Conservation (phyloP, 371 early-diverging fungal genomes). For the Syncephalastrum contaminatum region DNA sequence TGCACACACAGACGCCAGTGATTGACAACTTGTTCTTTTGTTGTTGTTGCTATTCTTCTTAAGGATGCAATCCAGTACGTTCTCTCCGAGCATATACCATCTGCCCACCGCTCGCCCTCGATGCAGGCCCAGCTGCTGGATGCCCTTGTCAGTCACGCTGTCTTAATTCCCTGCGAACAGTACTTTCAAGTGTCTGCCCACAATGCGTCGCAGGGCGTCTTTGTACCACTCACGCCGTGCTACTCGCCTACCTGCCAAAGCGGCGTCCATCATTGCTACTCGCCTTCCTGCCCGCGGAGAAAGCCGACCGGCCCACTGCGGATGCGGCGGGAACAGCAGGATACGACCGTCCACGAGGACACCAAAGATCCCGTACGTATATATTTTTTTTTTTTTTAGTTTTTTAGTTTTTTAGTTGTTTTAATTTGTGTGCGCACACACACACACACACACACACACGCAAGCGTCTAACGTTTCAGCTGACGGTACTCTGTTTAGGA, state of each 20-base stretch:
- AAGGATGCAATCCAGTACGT: slow-evolving; percentile 29
- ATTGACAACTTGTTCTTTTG: too few species aligned
- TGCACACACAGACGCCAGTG: too few species aligned
- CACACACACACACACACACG: neutral
- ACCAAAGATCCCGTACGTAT: slow-evolving; percentile 6
- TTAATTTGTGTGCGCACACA: neutral
- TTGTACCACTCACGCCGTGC: slow-evolving; percentile 28
- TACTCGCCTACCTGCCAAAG: slow-evolving; percentile 30
- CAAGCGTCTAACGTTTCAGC: slow-evolving; percentile 1
- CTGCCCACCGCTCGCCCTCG: neutral
- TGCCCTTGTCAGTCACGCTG: slow-evolving; percentile 15
- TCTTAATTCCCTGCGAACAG: slow-evolving; percentile 2
- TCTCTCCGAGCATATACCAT: slow-evolving; percentile 20
- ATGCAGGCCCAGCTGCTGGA: slow-evolving; percentile 17
- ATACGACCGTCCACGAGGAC: neutral
- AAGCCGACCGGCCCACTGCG: too few species aligned
- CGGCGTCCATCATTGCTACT: slow-evolving; percentile 23
- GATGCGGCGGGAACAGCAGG: slow-evolving; percentile 8
- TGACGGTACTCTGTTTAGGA: slow-evolving; percentile 2
- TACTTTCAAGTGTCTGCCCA: slow-evolving; percentile 6
- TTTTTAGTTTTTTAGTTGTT: slow-evolving; percentile 9
- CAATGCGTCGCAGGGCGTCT: slow-evolving; percentile 18
- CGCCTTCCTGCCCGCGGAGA: slow-evolving; percentile 28
- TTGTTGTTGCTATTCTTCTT: neutral
- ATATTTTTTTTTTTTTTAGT: slow-evolving; percentile 6